Base-by-base conservation (phyloP, 179 eudicot genomes). In the Heliamphora ciliata region DNA sequence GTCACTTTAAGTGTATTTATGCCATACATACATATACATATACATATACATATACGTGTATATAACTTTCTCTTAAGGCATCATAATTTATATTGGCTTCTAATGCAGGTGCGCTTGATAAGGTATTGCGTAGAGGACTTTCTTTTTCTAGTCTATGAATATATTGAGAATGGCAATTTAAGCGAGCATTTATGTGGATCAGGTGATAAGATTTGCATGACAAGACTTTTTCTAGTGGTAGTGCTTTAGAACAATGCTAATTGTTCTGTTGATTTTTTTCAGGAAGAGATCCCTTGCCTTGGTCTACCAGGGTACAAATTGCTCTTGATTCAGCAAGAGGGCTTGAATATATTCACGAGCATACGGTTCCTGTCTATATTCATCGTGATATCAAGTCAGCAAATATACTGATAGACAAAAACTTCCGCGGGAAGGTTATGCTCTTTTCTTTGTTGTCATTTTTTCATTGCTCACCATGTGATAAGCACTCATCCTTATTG, bases 241-340 rank as follows among this genome's bases (percentile, higher is more conserved):
- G 70, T 31, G 24, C 52, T 60, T n/a, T 60, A 4, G 6, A 60
- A 60, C 67, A 63, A 63, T 47, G 13, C 17, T 60, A 18, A 77
- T 60, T 51, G 18, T 60, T 7, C 9, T 7, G 4, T 18, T 59
- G 47, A 17, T 11, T 4, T 24, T 73, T 58, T 76, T 51, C 85
- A 91, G 93, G 83, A 69, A 87, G 76, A 79, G 89, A 85, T 9
- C 88, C 91, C 9, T 83, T 92, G 80, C 75, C 91, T 14, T 91
- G 96, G 94, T 81, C 89, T 54, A 87, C 80, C 60, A 85, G 96
- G 78, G 88, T 92, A 71, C 96, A 92, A 84, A 92, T 92, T 50
- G 96, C 96, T 48, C 87, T 92, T 74, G 96, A 92, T 85, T 88
- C 96, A 15, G 96, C 96, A 10, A 90, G 96, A 82, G 93, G 96